Evolutionary conservation across 352 stramenopile genomes (phyloP).

Genomic region (Thalassiosira mediterranea): DNA sequence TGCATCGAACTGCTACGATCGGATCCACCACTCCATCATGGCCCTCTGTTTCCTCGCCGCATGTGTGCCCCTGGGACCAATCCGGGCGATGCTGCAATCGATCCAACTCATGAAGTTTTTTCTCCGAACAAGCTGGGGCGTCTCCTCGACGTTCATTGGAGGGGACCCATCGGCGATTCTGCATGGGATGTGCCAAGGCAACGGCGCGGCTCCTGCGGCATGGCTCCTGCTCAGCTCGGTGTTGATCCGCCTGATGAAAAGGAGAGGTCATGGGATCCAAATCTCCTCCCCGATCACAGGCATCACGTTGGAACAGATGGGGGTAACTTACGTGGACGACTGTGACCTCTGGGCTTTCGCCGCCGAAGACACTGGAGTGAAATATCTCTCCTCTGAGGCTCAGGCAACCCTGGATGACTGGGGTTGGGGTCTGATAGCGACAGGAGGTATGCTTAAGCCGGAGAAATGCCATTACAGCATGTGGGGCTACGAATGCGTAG

Average conservation of each 20-base stretch:
- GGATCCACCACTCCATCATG: slow-evolving; percentile 33
- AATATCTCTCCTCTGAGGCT: neutral
- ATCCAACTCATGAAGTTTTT: slow-evolving; percentile 42
- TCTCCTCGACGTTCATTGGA: slow-evolving; percentile 15
- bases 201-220: slow-evolving; percentile 26
- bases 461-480: slow-evolving; percentile 9
- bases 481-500: neutral
- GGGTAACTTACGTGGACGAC: slow-evolving; percentile 17
- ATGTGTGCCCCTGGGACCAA: neutral
- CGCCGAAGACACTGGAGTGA: neutral
- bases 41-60: slow-evolving; percentile 7
- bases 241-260: slow-evolving; percentile 16
- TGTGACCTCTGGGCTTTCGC: neutral
- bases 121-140: slow-evolving; percentile 15
- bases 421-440: neutral
- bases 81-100: slow-evolving; percentile 2
- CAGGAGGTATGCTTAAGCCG: slow-evolving; percentile 4
- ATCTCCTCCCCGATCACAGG: slow-evolving; percentile 21
- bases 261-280: slow-evolving; percentile 13
- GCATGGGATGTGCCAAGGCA: slow-evolving; percentile 46
- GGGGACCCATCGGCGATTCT: neutral
- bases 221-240: slow-evolving; percentile 22
- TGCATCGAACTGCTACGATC: slow-evolving; percentile 28
- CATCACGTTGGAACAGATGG: neutral
- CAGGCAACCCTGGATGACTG: neutral